Evolutionary conservation across 306 rosid genomes (phyloP), one percentile per base, ranked within the genome.

Genomic region (Quercus mongolica): DNA sequence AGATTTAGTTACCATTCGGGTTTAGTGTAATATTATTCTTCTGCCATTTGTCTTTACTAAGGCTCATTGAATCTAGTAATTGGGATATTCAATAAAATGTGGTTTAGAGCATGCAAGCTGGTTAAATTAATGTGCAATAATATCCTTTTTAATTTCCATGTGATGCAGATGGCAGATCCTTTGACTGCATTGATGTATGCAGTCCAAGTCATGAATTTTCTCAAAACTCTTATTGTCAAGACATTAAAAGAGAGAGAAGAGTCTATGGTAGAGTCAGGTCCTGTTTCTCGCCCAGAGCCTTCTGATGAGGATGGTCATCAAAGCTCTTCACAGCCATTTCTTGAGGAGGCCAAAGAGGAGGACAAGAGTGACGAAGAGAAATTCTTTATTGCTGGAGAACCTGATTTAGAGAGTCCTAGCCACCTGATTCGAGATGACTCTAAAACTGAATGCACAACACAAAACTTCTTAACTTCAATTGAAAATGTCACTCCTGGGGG

Each of bases 111-210:
- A 58, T 64, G 62, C 59, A 78, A 73, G 74, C 19, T 78, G 77
- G 61, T 81, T 72, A 63, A 58, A 69, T 59, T 44, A 64, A 23
- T 19, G 46, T 69, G 61, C 73, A 78, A 35, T 81, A 54, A 85
- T 78, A 74, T 20, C 69, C 56, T 62, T 68, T 79, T 76, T 79
- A 25, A 72, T 77, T 51, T 76, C 9, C 69, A 23, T 69, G 57
- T 64, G 51, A 74, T 68, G 21, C 93, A 95, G 99, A 90, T 91
- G 96, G 93, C 81, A 57, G 99, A 95, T 84, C 98, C 99, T 79
- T 91, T 95, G 93, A 95, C 97, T 56, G 99, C 99, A 65, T 82
- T 95, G 91, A 93, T 93, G 98, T 89, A 93, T 81, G 99, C 98
- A 0, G 98, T 95, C 67, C 97, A 91, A 82, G 99, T 95, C 86